Conservation (phyloP, 208 protist genomes). For the Tritrichomonas musculus region DNA sequence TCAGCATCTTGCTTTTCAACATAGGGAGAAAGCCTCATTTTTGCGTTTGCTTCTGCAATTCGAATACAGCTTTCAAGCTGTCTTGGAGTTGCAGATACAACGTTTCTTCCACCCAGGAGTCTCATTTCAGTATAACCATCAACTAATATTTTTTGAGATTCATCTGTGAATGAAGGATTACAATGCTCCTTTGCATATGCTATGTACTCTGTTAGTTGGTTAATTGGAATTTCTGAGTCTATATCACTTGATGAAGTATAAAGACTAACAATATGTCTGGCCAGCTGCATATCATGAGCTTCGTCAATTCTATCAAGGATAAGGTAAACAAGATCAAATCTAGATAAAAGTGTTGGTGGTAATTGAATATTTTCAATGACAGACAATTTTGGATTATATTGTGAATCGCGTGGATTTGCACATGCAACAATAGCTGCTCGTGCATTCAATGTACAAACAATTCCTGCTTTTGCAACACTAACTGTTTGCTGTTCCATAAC, state of each 20-base stretch:
- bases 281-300: constrained; percentile 74
- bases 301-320: constrained; percentile 85
- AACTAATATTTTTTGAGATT: constrained; percentile 64
- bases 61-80: constrained; percentile 97
- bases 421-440: constrained; percentile 94
- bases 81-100: constrained; percentile 89
- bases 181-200: constrained; percentile 62
- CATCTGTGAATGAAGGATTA: constrained; percentile 55
- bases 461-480: constrained; percentile 99
- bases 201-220: constrained; percentile 58
- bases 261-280: constrained; percentile 85
- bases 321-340: constrained; percentile 95
- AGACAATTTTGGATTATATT: constrained; percentile 86
- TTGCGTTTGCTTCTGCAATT: constrained; percentile 58
- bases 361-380: constrained; percentile 96
- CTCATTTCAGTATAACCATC: constrained; percentile 68
- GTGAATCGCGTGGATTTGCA: constrained; percentile 93
- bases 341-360: constrained; percentile 92
- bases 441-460: constrained; percentile 79
- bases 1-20: constrained; percentile 44
- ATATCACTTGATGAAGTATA: constrained; percentile 57
- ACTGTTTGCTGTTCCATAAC: constrained; percentile 99
- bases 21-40: constrained; percentile 38
- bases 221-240: not conserved
- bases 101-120: constrained; percentile 55